Conservation (phyloP, 805 yeast genomes). For the Danielia reshetovae region DNA sequence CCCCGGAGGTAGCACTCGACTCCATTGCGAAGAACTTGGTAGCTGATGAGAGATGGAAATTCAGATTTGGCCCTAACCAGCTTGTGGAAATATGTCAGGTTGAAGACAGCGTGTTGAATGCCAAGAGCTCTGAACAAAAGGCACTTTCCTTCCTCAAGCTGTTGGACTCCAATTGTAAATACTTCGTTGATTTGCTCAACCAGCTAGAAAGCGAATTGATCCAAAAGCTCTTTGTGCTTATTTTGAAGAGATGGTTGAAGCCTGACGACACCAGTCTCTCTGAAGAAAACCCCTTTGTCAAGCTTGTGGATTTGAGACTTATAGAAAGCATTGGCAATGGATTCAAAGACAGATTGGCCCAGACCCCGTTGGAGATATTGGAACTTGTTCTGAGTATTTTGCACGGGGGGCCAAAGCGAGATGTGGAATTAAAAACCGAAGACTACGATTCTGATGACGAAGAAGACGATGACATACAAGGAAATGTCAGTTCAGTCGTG, state of each 20-base stretch:
- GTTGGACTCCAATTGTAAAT: constrained; percentile 24
- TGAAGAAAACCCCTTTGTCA: constrained; percentile 47
- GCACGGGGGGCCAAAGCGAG: constrained; percentile 26
- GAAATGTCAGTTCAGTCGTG: constrained; percentile 23
- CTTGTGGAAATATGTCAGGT: constrained; percentile 26
- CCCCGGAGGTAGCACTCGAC: constrained; percentile 21
- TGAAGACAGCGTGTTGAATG: constrained; percentile 1
- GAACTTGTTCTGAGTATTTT: constrained; percentile 29
- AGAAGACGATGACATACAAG: constrained; percentile 17
- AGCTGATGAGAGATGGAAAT: constrained; percentile 36
- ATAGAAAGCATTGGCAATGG: constrained; percentile 57
- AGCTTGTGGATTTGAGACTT: constrained; percentile 57
- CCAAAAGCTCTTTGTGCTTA: constrained; percentile 43
- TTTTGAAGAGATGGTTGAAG: constrained; percentile 61
- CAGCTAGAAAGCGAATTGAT: constrained; percentile 47
- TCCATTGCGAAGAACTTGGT: constrained; percentile 30
- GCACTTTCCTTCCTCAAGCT: constrained; percentile 23
- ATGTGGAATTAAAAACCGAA: not conserved
- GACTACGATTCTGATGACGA: constrained; percentile 17
- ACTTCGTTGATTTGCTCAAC: constrained; percentile 41
- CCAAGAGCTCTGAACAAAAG: constrained; percentile 20
- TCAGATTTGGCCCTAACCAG: constrained; percentile 38
- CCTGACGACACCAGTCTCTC: constrained; percentile 15
- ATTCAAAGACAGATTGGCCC: constrained; percentile 54
- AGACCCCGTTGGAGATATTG: constrained; percentile 56